Base-by-base conservation (phyloP, 2,329 filamentous ascomycete species). In the Xenosphaeropsis pyriputrescens region DNA sequence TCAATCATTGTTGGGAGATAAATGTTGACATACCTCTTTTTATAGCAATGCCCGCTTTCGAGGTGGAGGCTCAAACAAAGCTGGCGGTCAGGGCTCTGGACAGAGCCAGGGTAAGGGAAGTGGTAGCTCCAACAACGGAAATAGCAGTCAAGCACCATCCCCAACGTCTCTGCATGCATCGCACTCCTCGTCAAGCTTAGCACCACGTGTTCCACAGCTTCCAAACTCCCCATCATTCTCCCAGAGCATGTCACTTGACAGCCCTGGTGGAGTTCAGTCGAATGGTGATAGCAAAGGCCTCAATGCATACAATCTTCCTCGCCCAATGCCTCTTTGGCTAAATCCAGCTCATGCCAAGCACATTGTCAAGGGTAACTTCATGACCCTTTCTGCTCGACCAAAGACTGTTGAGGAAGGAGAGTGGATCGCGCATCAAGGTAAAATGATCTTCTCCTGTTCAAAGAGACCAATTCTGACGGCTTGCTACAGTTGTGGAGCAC, bases 351-450 rank as follows among this genome's bases (percentile, higher is more conserved):
- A 84, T 55, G 79, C 82, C 39, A 83, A 80, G 55, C 77, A 93
- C 53, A 93, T 94, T 47, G 88, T 95, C 53, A 93, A 89, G 65
- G 89, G 89, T 42, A 96, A 95, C 64, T 95, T 96, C 57, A 85
- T 94, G 79, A 95, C 89, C 9, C 63, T 96, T 42, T 93, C 88
- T 51, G 85, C 86, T 36, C 81, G 88, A 54, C 89, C 89, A 16
- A 88, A 89, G 64, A 88, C 91, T 40, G 84, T 95, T 34, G 89
- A 95, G 53, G 77, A 85, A 55, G 89, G 85, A 47, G 89, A 96
- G 61, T 96, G 89, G 89, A 72, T 95, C 49, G 88, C 88, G 45
- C 85, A 95, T 59, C 89, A 95, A 68, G 79, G 89, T 93, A 68
- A 55, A 63, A 51, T 34, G 17, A 16, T 29, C 19, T 18, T 29